These are phyloP conservation scores for Dipteronia sinensis DNA, from an alignment of 345 rosid species.

Conservation along the genomic window DNA sequence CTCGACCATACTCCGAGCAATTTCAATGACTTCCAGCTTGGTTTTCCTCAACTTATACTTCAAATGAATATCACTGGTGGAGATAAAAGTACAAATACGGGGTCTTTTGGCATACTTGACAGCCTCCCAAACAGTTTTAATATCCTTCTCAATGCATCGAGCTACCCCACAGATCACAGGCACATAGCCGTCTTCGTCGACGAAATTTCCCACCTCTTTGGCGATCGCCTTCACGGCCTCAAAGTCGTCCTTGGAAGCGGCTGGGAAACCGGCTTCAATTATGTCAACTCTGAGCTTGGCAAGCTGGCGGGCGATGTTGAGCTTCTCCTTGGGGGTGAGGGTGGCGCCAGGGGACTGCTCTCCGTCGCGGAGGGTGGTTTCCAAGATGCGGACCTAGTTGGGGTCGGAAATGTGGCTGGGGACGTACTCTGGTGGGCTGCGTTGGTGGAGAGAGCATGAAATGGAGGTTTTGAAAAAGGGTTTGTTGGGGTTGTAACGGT, in stretches of 20 bases:
- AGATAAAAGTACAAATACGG: slow-evolving; percentile 79
- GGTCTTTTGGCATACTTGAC: slow-evolving; percentile 79
- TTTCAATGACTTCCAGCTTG: slow-evolving; percentile 66
- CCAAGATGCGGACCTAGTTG: slow-evolving; percentile 78
- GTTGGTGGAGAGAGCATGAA: slow-evolving; percentile 31
- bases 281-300: slow-evolving; percentile 88
- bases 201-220: slow-evolving; percentile 66
- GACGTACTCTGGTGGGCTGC: slow-evolving; percentile 61
- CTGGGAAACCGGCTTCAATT: slow-evolving; percentile 93
- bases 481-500: slow-evolving; percentile 17
- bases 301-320: slow-evolving; percentile 85
- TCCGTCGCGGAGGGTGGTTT: slow-evolving; percentile 98
- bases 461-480: slow-evolving; percentile 26
- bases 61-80: slow-evolving; percentile 86
- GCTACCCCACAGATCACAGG: slow-evolving; percentile 95
- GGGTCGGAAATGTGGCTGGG: slow-evolving; percentile 77
- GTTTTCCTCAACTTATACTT: slow-evolving; percentile 77
- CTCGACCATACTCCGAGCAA: slow-evolving; percentile 71
- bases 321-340: slow-evolving; percentile 84
- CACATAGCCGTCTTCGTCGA: slow-evolving; percentile 63
- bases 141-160: slow-evolving; percentile 80
- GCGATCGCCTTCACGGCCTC: slow-evolving; percentile 82
- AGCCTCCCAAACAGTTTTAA: slow-evolving; percentile 84
- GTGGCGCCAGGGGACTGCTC: slow-evolving; percentile 99
- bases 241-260: slow-evolving; percentile 90